Base-by-base conservation (phyloP, 371 early-diverging fungal genomes). In the Mortierella sp. region DNA sequence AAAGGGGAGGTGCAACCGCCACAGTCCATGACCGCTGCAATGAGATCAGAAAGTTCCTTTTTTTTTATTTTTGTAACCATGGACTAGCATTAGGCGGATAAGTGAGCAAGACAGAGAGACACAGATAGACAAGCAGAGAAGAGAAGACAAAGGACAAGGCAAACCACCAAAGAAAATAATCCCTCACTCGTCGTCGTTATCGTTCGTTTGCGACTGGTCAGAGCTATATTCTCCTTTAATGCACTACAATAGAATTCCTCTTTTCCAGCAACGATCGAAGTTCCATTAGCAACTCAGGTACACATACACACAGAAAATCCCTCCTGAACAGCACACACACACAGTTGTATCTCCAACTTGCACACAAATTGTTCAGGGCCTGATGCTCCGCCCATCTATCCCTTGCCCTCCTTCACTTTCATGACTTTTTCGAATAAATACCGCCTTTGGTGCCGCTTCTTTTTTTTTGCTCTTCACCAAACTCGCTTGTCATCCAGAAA, bases 381-480 rank as follows among this genome's bases (percentile, higher is more conserved):
- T n/a, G n/a, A n/a, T 58, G 58, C 58, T 58, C 58, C 58, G 58
- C 58, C 58, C 58, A 34, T 58, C 58, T 16, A 19, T 11, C 19
- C 47, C 58, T 55, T 58, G 19, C 16, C 16, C 6, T 24, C 26
- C 24, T 24, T 52, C 3, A 26, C 10, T 52, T 6, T 50, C 26
- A 7, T 29, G 8, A 19, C 19, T 22, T 47, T 58, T 58, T 58
- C 19, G 58, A 58, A 58, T 58, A 58, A 58, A 58, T 58, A 58
- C 58, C 58, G 29, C 58, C 5, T 6, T 31, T 5, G 34, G 31
- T 58, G 58, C 34, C 58, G 37, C 58, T 37, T 16, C 37, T 34
- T 58, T 58, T 55, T 55, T 34, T 29, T 19, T 53, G 29, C 19
- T 58, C 58, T 58, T 34, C 58, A 58, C 37, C 58, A 58, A 58